Conservation (phyloP, 306 rosid genomes). For the Echinosophora koreensis region DNA sequence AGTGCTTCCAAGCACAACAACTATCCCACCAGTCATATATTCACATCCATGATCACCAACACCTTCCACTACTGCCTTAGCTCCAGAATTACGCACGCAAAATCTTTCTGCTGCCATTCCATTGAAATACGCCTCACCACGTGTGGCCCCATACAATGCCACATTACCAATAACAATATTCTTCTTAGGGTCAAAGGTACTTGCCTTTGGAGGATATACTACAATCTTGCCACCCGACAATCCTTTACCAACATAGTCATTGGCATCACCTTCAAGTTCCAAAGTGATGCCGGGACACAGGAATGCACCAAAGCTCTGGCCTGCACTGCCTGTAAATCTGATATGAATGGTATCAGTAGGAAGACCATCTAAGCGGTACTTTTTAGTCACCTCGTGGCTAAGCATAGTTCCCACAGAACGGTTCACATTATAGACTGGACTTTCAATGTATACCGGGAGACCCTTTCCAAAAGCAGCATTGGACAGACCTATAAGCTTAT, state of each 20-base stretch:
- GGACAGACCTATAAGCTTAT: constrained; percentile 75
- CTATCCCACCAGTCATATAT: constrained; percentile 98
- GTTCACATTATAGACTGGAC: constrained; percentile 72
- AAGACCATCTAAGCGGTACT: constrained; percentile 84
- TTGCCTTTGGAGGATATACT: constrained; percentile 88
- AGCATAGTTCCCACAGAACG: constrained; percentile 99
- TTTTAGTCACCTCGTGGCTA: constrained; percentile 96
- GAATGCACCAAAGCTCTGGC: constrained; percentile 99
- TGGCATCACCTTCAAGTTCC: constrained; percentile 99
- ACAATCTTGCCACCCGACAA: constrained; percentile 95
- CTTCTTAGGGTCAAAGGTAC: constrained; percentile 89
- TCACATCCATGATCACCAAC: constrained; percentile 99
- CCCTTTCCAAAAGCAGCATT: constrained; percentile 84
- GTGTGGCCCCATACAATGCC: constrained; percentile 94
- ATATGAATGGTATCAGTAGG: constrained; percentile 91
- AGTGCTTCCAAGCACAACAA: constrained; percentile 92
- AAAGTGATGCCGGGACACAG: constrained; percentile 92
- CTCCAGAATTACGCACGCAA: constrained; percentile 98
- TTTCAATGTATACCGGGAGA: constrained; percentile 91
- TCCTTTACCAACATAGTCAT: constrained; percentile 98
- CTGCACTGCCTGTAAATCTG: constrained; percentile 88
- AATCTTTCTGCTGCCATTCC: constrained; percentile 99
- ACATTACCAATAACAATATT: constrained; percentile 96
- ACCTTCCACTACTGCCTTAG: constrained; percentile 96
- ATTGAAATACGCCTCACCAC: constrained; percentile 95